Conservation (phyloP, 164 flowering plant genomes). For the Buxus sempervirens region DNA sequence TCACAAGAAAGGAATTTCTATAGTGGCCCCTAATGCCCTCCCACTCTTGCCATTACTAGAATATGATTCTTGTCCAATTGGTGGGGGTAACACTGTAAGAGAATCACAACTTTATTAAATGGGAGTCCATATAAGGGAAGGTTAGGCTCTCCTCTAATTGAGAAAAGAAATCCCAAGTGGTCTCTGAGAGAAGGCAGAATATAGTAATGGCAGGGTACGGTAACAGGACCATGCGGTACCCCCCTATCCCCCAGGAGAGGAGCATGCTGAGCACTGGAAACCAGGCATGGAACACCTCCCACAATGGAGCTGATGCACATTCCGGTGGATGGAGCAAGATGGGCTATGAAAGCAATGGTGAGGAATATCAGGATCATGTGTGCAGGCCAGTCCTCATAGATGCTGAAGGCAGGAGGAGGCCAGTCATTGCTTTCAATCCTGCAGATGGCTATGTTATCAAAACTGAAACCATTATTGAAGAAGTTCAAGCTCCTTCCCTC, state of each 20-base stretch:
- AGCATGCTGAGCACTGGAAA: slow-evolving; percentile 1
- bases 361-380: slow-evolving; percentile 21
- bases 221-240: slow-evolving; percentile 11
- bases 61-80: slow-evolving; percentile 8
- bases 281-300: slow-evolving; percentile 16
- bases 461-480: slow-evolving; percentile 26
- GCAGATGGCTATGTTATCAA: slow-evolving; percentile 13
- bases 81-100: slow-evolving; percentile 1
- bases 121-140: background rate
- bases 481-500: slow-evolving; percentile 18
- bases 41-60: too few species aligned
- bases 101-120: background rate
- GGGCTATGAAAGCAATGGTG: slow-evolving; percentile 17
- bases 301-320: slow-evolving; percentile 8
- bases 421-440: slow-evolving; percentile 17
- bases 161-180: background rate
- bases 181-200: background rate
- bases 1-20: background rate
- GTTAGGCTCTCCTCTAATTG: background rate
- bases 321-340: slow-evolving; percentile 18
- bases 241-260: slow-evolving; percentile 2
- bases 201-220: slow-evolving; percentile 17
- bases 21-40: too few species aligned
- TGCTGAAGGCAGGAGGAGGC: slow-evolving; percentile 33
- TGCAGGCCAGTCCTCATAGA: slow-evolving; percentile 35